phyloP scores from a whole-genome alignment of 441 rosid genomes.

The Arabidopsis hybrid region DNA sequence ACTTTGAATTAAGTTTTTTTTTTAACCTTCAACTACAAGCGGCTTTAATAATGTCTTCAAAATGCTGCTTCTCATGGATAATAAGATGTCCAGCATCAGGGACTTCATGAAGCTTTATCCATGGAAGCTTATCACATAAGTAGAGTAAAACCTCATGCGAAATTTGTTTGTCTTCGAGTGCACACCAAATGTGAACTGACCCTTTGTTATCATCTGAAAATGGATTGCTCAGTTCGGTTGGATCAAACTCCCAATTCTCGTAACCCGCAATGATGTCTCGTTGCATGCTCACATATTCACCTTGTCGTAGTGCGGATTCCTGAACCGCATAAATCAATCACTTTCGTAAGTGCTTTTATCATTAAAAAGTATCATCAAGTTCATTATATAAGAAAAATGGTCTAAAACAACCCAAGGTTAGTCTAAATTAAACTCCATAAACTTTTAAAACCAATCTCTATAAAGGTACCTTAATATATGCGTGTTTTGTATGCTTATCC shows the following conservation, averaged over 20 bases:
- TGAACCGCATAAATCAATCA: background rate
- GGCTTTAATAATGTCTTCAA: slow-evolving; percentile 44
- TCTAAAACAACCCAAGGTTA: background rate
- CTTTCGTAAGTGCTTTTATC: background rate
- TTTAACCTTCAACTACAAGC: slow-evolving; percentile 51
- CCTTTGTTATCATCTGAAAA: slow-evolving; percentile 56
- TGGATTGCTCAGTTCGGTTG: slow-evolving; percentile 59
- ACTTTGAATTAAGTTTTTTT: background rate
- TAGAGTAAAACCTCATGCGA: slow-evolving; percentile 47
- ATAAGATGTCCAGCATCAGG: slow-evolving; percentile 58
- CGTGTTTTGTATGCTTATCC: slow-evolving; percentile 34
- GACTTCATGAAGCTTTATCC: slow-evolving; percentile 63
- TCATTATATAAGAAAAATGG: background rate
- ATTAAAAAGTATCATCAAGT: background rate
- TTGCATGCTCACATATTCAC: slow-evolving; percentile 56
- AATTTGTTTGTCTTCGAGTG: slow-evolving; percentile 58
- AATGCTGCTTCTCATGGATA: slow-evolving; percentile 43
- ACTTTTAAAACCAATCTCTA: background rate
- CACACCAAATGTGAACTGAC: slow-evolving; percentile 67
- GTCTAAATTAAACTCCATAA: background rate
- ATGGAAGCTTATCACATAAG: slow-evolving; percentile 59
- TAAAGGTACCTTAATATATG: slow-evolving; percentile 32
- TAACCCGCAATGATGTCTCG: slow-evolving; percentile 54
- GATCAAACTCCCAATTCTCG: slow-evolving; percentile 68
- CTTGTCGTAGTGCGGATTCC: slow-evolving; percentile 52